Percentiles rank a stretch among this genome's conserved stretches.
Evolutionary conservation across 164 flowering plant species (phyloP).

Genomic region (Magnolia officinalis): DNA sequence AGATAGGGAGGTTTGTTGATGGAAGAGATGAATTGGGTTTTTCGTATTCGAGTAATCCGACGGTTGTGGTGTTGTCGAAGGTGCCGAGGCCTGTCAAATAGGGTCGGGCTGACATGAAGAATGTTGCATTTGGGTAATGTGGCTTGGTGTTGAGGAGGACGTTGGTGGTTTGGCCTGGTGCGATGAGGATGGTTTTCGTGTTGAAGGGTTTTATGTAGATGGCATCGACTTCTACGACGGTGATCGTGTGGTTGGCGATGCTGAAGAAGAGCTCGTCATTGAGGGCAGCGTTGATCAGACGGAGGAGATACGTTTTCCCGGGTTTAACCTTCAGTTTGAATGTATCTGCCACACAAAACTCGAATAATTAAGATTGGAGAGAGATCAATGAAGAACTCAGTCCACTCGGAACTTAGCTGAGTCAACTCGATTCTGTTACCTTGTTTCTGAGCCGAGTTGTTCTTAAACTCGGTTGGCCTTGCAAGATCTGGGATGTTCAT

Average conservation of each 20-base stretch:
- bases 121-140: conserved; percentile 33
- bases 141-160: conserved; percentile 49
- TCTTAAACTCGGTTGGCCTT: too few species aligned
- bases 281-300: conserved; percentile 63
- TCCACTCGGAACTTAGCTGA: too few species aligned
- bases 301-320: conserved; percentile 52
- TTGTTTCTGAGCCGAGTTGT: too few species aligned
- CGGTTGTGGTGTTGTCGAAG: conserved; percentile 46
- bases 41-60: conserved; percentile 37
- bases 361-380: neutral
- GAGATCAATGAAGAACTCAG: too few species aligned
- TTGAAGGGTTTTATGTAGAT: conserved; percentile 47
- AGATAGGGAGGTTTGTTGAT: conserved; percentile 10
- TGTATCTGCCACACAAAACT: conserved; percentile 30
- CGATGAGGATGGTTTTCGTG: conserved; percentile 29
- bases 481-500: too few species aligned
- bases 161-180: conserved; percentile 61
- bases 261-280: conserved; percentile 63
- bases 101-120: conserved; percentile 49
- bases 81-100: conserved; percentile 41
- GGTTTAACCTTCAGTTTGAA: conserved; percentile 48
- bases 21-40: neutral
- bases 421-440: too few species aligned
- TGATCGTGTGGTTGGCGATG: conserved; percentile 50
- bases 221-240: conserved; percentile 56